Percentiles rank a stretch among this genome's conserved stretches.
phyloP scores from a whole-genome alignment of 116 monocot species.

The Phalaenopsis hybrid region DNA sequence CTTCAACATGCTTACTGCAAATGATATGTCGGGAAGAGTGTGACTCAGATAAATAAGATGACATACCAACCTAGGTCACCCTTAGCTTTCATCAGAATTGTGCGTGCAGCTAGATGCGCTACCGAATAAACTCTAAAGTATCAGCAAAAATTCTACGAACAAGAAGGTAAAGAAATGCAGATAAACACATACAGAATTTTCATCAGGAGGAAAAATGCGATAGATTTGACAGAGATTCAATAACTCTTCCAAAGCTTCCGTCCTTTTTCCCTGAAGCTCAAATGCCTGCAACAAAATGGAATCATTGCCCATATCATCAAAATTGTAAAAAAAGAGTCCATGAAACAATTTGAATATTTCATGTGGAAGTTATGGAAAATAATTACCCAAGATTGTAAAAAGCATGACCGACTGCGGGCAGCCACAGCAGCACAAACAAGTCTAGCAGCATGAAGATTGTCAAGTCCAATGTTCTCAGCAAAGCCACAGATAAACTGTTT shows the following conservation, averaged over 20 bases:
- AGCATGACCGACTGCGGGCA: constrained; percentile 61
- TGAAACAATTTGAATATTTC: neutral
- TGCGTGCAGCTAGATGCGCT: neutral
- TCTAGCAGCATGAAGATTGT: constrained; percentile 53
- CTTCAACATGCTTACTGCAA: constrained; percentile 17
- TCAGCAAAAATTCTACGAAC: neutral
- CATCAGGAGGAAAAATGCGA: constrained; percentile 67
- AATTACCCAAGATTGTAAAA: constrained; percentile 83
- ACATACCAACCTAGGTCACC: neutral
- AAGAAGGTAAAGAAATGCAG: neutral
- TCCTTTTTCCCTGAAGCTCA: constrained; percentile 66
- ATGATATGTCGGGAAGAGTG: too few species aligned
- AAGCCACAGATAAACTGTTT: constrained; percentile 65
- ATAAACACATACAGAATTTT: constrained; percentile 46
- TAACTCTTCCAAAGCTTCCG: constrained; percentile 64
- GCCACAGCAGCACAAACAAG: constrained; percentile 81
- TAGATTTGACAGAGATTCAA: constrained; percentile 55
- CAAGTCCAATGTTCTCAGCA: constrained; percentile 72
- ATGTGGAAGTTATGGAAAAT: neutral
- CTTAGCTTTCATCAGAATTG: neutral
- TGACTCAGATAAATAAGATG: too few species aligned
- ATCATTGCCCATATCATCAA: neutral
- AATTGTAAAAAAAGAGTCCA: neutral
- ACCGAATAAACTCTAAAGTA: neutral
- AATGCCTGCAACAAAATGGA: constrained; percentile 43